Percentiles rank a stretch among this genome's conserved stretches.
phyloP scores from a whole-genome alignment of 257 asterid species.

The Primulina huaijiensis region DNA sequence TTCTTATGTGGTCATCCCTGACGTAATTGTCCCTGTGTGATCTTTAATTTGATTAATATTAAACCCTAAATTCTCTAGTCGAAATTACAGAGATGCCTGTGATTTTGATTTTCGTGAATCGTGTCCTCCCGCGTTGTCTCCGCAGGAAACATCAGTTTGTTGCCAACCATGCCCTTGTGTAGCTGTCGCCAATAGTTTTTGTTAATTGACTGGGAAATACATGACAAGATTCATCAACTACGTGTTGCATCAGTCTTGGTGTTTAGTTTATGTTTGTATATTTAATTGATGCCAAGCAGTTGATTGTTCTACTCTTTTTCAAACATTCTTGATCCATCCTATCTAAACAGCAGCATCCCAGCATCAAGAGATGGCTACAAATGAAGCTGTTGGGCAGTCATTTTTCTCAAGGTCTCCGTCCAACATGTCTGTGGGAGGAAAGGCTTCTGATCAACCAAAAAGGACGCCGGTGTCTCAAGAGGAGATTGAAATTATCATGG shows the following conservation, averaged over 20 bases:
- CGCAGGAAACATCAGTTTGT: too few relatives aligned
- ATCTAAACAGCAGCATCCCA: slow-evolving; percentile 30
- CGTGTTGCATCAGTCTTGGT: background rate
- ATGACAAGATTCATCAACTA: background rate
- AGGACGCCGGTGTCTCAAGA: slow-evolving; percentile 80
- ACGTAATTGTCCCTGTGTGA: too few relatives aligned
- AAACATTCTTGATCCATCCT: slow-evolving; percentile 12
- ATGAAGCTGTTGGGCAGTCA: slow-evolving; percentile 40
- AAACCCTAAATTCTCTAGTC: background rate
- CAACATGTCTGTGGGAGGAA: slow-evolving; percentile 60
- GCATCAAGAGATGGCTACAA: slow-evolving; percentile 37
- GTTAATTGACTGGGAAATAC: background rate
- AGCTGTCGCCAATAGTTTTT: background rate
- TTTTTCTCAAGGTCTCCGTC: slow-evolving; percentile 59
- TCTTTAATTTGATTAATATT: too few relatives aligned
- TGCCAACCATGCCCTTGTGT: too few relatives aligned
- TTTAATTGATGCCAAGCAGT: background rate
- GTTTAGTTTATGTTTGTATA: background rate
- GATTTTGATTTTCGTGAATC: background rate
- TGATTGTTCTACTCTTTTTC: slow-evolving; percentile 3
- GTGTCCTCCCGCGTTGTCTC: background rate
- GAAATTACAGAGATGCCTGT: background rate
- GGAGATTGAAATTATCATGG: slow-evolving; percentile 89
- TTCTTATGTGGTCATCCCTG: background rate
- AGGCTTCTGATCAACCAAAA: slow-evolving; percentile 95